A percentile compares a stretch with the other conserved stretches of the same genome.
Evolutionary conservation across 345 rosid genomes (phyloP).

Genomic region (Nasturtium officinale): DNA sequence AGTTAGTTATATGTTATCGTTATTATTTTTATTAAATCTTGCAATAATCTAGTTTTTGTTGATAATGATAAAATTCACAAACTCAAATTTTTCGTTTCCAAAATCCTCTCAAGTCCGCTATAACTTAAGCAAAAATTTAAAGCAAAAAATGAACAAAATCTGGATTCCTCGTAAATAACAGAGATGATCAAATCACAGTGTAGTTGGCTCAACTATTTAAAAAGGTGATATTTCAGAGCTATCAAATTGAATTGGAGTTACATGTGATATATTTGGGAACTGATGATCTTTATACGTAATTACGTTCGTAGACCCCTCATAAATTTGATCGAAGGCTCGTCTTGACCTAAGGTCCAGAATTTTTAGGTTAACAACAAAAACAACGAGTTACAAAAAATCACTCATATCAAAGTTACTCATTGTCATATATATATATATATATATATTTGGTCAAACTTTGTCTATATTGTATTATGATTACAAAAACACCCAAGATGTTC

Average conservation of each 20-base stretch:
- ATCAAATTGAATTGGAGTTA: neutral
- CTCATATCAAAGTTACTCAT: too few relatives aligned
- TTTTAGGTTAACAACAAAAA: neutral
- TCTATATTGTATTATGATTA: conserved; percentile 7
- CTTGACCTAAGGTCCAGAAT: neutral
- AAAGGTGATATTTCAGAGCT: neutral
- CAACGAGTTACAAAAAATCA: neutral
- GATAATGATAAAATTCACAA: neutral
- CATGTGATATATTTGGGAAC: neutral
- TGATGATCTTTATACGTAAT: neutral
- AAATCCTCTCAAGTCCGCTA: neutral
- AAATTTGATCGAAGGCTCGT: neutral
- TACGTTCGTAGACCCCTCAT: neutral
- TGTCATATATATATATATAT: neutral
- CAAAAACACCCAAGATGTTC: neutral
- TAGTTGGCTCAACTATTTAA: neutral
- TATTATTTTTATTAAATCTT: neutral
- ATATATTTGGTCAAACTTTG: neutral
- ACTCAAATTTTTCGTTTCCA: neutral
- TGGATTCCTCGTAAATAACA: neutral
- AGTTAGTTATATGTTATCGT: neutral
- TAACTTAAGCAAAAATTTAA: too few relatives aligned
- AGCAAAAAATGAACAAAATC: neutral
- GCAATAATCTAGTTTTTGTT: neutral
- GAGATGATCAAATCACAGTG: neutral